These are phyloP conservation scores for Fusarium aywerte DNA, from an alignment of 2,329 filamentous ascomycete species.

Conservation along the genomic window DNA sequence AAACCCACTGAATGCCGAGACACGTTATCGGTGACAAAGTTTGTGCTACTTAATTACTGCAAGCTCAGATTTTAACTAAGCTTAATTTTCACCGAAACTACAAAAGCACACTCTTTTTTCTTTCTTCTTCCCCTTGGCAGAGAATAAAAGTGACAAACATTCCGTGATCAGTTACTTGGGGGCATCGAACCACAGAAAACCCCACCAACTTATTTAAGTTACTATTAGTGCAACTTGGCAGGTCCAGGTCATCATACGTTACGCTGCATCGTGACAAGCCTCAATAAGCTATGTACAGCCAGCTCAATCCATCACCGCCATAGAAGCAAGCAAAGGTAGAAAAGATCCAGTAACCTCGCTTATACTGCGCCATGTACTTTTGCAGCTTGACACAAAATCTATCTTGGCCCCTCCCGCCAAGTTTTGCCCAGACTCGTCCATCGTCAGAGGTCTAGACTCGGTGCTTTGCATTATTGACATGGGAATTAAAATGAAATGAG, in stretches of 20 bases:
- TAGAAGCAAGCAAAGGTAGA: background rate
- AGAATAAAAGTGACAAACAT: background rate
- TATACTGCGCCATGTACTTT: conserved; percentile 30
- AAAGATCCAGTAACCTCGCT: conserved; percentile 35
- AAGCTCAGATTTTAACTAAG: conserved; percentile 17
- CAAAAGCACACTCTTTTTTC: background rate
- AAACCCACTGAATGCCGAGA: background rate
- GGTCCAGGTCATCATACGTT: conserved; percentile 22
- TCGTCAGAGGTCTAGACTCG: conserved; percentile 38
- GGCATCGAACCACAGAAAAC: background rate
- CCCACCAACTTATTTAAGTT: background rate
- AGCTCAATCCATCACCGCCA: conserved; percentile 10
- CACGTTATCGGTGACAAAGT: background rate
- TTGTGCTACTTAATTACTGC: conserved; percentile 16
- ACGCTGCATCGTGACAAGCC: conserved; percentile 28
- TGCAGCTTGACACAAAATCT: conserved; percentile 38
- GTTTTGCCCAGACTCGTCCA: conserved; percentile 28
- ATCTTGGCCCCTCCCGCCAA: conserved; percentile 37
- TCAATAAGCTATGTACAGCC: conserved; percentile 7
- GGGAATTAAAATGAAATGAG: conserved; percentile 14
- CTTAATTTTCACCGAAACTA: conserved; percentile 16
- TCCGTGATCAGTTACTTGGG: background rate
- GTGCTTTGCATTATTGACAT: conserved; percentile 13
- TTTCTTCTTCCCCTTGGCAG: background rate
- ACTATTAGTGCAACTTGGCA: conserved; percentile 16